Evolutionary conservation across 345 rosid genomes (phyloP), one percentile per base, ranked within the genome.

Genomic region (Linum lewisii): DNA sequence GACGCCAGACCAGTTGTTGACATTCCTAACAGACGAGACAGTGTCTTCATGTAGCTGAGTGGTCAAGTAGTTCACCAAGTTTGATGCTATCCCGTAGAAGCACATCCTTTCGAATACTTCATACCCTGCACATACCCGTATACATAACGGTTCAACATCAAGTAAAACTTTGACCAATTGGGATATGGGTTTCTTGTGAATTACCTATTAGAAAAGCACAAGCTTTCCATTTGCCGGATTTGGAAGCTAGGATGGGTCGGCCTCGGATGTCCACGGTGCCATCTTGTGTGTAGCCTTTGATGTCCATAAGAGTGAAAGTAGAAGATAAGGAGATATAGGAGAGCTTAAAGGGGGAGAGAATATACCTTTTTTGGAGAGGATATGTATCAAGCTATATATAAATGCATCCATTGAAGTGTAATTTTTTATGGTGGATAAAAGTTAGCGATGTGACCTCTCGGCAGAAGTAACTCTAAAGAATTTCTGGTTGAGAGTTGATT

Each of bases 91-190:
- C 62, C 96, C 96, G 60, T 91, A 85, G 62, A 81, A 91, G 29
- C 96, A 96, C 98, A 91, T 91, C 75, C 98, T 81, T 71, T 91
- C 98, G 68, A 91, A 91, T 63, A 86, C 86, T 73, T 91, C 98
- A 58, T 91, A 91, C 58, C 86, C 98, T 91, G 73, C 24, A 23
- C 19, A 65, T 38, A 3, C 34, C 5, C 34, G 7, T 29, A 19
- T 29, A 29, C 10, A 51, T 54, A n/a, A n/a, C n/a, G n/a, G n/a
- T 1, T 51, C 24, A 34, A n/a, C 19, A 32, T 7, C 1, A 20
- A 7, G n/a, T n/a, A 11, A 16, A 16, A 7, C 51, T 16, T 15
- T 20, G 22, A 53, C 21, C 10, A n/a, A n/a, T n/a, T n/a, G n/a
- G n/a, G n/a, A n/a, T n/a, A n/a, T n/a, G n/a, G n/a, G n/a, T n/a